Evolutionary conservation across 352 stramenopile genomes (phyloP).

Genomic region (Thraustotheca clavata): DNA sequence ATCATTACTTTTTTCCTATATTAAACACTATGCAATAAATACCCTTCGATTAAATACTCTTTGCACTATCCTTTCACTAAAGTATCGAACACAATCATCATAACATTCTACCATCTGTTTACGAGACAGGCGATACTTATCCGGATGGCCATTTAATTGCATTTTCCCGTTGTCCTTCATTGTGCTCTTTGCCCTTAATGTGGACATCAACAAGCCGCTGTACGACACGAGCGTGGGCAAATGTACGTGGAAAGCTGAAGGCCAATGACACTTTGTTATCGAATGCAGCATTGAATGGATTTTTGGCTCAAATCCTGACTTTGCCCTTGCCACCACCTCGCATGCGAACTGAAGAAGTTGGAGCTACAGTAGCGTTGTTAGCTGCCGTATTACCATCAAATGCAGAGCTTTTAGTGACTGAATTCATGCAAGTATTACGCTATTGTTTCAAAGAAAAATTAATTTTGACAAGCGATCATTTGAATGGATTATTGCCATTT

Average conservation of each 20-base stretch:
- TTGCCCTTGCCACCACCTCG: constrained; percentile 17
- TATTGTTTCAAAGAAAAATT: constrained; percentile 77
- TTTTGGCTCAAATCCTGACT: constrained; percentile 9
- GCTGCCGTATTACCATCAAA: constrained; percentile 51
- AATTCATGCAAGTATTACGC: constrained; percentile 68
- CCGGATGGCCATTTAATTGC: background rate
- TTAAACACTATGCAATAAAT: no score
- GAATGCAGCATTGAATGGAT: background rate
- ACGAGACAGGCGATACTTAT: background rate
- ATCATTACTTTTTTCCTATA: no score
- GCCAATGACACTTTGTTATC: constrained; percentile 1
- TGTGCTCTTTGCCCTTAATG: background rate
- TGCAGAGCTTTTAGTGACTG: constrained; percentile 63
- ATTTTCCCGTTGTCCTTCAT: background rate
- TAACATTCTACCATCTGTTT: no score
- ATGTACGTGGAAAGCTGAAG: background rate
- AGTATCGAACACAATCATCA: no score
- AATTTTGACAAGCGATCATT: constrained; percentile 43
- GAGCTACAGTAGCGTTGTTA: constrained; percentile 46
- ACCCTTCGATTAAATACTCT: no score
- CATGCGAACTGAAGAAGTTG: constrained; percentile 36
- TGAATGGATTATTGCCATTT: constrained; percentile 56
- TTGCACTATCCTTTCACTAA: no score
- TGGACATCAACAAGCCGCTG: background rate
- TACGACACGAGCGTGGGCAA: background rate